These are phyloP conservation scores for Glomus cerebriforme DNA, from an alignment of 192 early-diverging fungal genomes.

Conservation along the genomic window DNA sequence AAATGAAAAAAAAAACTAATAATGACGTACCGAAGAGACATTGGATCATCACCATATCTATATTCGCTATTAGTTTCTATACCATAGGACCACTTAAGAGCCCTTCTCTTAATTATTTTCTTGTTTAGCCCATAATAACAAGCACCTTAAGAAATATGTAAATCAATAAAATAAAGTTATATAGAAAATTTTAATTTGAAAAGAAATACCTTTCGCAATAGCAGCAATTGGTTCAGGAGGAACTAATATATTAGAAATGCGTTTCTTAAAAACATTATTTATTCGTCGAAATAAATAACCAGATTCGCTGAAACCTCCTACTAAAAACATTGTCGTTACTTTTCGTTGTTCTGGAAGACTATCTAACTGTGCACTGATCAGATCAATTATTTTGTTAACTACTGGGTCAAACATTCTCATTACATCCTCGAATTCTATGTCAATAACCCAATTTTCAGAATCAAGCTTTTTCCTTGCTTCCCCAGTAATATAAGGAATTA, in stretches of 20 bases:
- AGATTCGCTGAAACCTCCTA: conserved; percentile 59
- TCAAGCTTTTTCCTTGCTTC: conserved; percentile 34
- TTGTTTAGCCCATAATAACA: conserved; percentile 37
- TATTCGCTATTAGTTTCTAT: background rate
- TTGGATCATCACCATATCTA: background rate
- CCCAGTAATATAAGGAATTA: conserved; percentile 24
- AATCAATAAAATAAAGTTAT: no score
- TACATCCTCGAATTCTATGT: conserved; percentile 49
- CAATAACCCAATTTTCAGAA: conserved; percentile 41
- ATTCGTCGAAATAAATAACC: conserved; percentile 51
- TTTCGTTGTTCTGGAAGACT: conserved; percentile 34
- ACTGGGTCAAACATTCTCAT: conserved; percentile 60
- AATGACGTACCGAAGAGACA: background rate
- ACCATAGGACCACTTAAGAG: conserved; percentile 14
- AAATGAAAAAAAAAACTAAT: background rate
- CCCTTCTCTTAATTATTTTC: background rate
- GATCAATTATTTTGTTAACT: conserved; percentile 47
- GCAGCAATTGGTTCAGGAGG: conserved; percentile 57
- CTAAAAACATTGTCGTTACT: conserved; percentile 53
- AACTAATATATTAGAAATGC: conserved; percentile 48
- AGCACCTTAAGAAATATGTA: background rate
- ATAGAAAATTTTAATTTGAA: conserved; percentile 14
- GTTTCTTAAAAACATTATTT: conserved; percentile 46
- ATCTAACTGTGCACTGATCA: conserved; percentile 55
- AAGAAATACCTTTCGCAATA: conserved; percentile 57